Evolutionary conservation across 345 rosid species (phyloP).

Genomic region (Bretschneidera sinensis): DNA sequence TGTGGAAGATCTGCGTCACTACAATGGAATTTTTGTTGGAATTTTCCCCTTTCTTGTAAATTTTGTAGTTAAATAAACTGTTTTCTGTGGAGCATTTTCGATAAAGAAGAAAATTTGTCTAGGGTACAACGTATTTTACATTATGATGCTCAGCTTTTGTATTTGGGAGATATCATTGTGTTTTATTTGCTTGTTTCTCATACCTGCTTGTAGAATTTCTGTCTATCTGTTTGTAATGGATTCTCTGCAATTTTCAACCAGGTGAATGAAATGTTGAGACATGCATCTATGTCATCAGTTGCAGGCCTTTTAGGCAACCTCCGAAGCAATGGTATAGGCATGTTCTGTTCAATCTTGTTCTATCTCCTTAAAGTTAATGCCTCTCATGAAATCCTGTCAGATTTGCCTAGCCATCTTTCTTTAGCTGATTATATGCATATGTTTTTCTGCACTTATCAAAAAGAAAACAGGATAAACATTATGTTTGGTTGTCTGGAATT

Average conservation of each 20-base stretch:
- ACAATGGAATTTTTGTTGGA: too few relatives aligned
- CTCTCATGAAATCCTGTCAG: not conserved
- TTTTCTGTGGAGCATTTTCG: not conserved
- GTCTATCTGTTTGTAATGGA: conserved; percentile 7
- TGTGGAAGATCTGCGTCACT: too few relatives aligned
- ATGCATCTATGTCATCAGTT: conserved; percentile 51
- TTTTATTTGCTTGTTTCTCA: not conserved
- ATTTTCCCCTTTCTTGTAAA: too few relatives aligned
- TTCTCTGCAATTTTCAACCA: conserved; percentile 23
- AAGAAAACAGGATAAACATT: not conserved
- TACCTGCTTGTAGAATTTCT: not conserved
- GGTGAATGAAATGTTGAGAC: conserved; percentile 75
- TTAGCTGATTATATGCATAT: too few relatives aligned
- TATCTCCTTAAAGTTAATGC: not conserved
- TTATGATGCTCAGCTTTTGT: not conserved
- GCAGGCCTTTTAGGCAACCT: conserved; percentile 63
- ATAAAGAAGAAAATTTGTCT: not conserved
- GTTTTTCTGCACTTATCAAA: not conserved
- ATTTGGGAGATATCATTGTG: not conserved
- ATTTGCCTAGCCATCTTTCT: not conserved
- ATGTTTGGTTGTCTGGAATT: too few relatives aligned
- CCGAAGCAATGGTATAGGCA: conserved; percentile 63
- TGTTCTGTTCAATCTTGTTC: conserved; percentile 7
- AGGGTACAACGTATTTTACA: not conserved
- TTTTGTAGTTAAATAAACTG: too few relatives aligned